Base-by-base conservation (phyloP, 352 stramenopile species). In the Phytopythium kandeliae region DNA sequence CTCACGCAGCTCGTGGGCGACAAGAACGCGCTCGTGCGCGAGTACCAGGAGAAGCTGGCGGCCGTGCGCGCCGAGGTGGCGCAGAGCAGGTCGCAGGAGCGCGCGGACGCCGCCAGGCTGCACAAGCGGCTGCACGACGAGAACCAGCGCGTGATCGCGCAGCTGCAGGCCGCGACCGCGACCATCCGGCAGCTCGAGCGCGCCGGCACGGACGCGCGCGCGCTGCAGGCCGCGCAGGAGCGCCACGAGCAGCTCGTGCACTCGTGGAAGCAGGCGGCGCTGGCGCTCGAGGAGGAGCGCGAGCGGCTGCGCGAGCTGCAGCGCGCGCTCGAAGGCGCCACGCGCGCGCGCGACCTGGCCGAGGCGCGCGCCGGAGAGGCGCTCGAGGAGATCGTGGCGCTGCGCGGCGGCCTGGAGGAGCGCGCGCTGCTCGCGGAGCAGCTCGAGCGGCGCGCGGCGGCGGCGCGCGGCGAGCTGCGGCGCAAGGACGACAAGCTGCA, bases 311-410 rank as follows among this genome's bases (percentile, higher is more conserved):
- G 77, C 4, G 70, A 95, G 57, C 60, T 91, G 13, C 75, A 94
- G 22, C 67, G 71, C 45, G 67, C 81, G 36, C 38, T 69, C 0
- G 60, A 83, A n/a, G 62, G 69, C 15, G 35, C 86, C 16, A 67
- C 44, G 30, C 80, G 86, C 41, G 75, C 91, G 52, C 69, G 74
- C 19, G 68, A 95, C 30, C 56, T 86, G 6, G 83, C 84, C 15
- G 87, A 94, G 49, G 76, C 77, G 7, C 81, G 83, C 21, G 88
- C 81, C 16, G 82, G 79, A 1, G 85, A 96, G 54, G 80, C 78
- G 2, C 51, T 96, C 0, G 82, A 91, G 46, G 87, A 96, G 51
- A 94, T 94, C 22, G 65, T 89, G 10, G 43, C 85, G 36, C 56
- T 80, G 8, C 78, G 86, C 51, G 63, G 85, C 8, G 54, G 71